Conservation (phyloP, 371 early-diverging fungal genomes). For the Actinomucor elegans region DNA sequence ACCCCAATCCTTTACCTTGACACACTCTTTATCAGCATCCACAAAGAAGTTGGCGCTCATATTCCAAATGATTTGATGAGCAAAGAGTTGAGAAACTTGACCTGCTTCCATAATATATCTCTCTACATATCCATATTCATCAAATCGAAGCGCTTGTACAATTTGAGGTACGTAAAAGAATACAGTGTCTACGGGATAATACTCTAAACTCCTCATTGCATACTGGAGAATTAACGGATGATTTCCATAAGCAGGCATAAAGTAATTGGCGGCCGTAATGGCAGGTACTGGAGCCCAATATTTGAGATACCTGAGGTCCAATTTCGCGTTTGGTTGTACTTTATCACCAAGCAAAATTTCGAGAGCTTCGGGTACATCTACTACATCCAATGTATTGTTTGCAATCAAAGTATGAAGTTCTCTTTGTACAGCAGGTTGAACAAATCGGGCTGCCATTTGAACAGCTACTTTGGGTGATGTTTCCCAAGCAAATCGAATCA, state of each 20-base stretch:
- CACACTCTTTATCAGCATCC: constrained; percentile 77
- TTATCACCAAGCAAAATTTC: constrained; percentile 66
- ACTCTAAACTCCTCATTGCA: constrained; percentile 86
- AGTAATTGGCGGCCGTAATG: constrained; percentile 83
- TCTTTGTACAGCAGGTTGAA: constrained; percentile 60
- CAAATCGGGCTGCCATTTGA: constrained; percentile 77
- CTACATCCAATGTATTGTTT: constrained; percentile 66
- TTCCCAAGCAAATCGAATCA: constrained; percentile 81
- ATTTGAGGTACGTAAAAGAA: constrained; percentile 99
- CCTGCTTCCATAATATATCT: constrained; percentile 92
- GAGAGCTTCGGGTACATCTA: constrained; percentile 77
- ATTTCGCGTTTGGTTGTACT: constrained; percentile 30
- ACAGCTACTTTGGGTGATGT: constrained; percentile 79
- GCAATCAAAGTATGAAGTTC: constrained; percentile 69
- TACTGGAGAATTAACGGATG: constrained; percentile 92
- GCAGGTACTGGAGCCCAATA: constrained; percentile 94
- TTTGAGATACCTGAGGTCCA: constrained; percentile 64
- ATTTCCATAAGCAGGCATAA: constrained; percentile 63
- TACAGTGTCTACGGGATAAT: constrained; percentile 90
- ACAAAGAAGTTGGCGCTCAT: constrained; percentile 97
- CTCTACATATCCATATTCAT: constrained; percentile 86
- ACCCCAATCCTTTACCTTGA: constrained; percentile 23
- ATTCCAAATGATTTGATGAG: constrained; percentile 99
- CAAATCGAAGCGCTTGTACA: constrained; percentile 95
- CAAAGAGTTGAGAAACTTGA: constrained; percentile 90